Percentiles rank a stretch among this genome's conserved stretches.
phyloP scores from a whole-genome alignment of 768 basidiomycete genomes.

The Mycena leptocephala region DNA sequence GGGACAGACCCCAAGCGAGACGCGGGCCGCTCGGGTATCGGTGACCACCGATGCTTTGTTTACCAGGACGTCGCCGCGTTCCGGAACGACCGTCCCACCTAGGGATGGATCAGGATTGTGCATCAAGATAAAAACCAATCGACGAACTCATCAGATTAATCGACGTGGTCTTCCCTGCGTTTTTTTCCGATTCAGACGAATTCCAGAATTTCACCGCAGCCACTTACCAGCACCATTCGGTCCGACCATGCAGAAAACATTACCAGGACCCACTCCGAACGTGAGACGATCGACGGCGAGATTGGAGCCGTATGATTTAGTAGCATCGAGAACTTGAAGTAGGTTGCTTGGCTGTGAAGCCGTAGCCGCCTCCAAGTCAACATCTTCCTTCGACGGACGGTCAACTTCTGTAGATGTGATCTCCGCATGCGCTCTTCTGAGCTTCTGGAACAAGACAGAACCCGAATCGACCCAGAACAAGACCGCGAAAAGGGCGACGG shows the following conservation, averaged over 20 bases:
- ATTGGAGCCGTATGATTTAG: constrained; percentile 70
- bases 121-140: background rate
- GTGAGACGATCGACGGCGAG: constrained; percentile 82
- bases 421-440: constrained; percentile 50
- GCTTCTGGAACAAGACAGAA: constrained; percentile 54
- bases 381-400: constrained; percentile 59
- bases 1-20: constrained; percentile 85
- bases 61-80: constrained; percentile 78
- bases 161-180: too few relatives aligned
- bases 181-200: too few relatives aligned
- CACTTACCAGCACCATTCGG: constrained; percentile 90
- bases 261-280: constrained; percentile 75
- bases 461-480: too few relatives aligned
- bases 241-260: constrained; percentile 81
- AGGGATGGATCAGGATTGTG: too few relatives aligned
- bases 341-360: constrained; percentile 67
- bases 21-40: constrained; percentile 75
- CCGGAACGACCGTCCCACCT: constrained; percentile 80
- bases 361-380: constrained; percentile 66
- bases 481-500: constrained; percentile 71
- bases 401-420: constrained; percentile 4
- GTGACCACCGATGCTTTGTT: constrained; percentile 75
- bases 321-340: constrained; percentile 74
- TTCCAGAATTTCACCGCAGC: too few relatives aligned
- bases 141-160: constrained; percentile 77